phyloP scores from a whole-genome alignment of 2,329 filamentous ascomycete genomes.

The Metarhizium sp. region DNA sequence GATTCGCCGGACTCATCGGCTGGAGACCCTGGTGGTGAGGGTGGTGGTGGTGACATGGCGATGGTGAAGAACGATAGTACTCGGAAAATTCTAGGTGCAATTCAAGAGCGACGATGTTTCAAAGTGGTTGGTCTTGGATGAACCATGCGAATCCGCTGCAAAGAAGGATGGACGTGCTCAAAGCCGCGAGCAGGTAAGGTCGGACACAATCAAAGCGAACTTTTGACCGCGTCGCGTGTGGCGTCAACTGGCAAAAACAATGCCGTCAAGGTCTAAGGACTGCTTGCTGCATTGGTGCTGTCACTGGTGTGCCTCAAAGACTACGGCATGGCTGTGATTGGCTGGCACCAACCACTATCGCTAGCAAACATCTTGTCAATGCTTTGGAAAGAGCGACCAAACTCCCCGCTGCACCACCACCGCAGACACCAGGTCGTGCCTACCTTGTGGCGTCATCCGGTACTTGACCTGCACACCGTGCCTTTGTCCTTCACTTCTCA shows the following conservation, averaged over 20 bases:
- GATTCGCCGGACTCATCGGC: slow-evolving; percentile 2
- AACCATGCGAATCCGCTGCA: neutral
- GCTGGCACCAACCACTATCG: neutral
- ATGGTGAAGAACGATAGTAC: neutral
- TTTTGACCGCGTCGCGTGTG: neutral
- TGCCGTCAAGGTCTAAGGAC: neutral
- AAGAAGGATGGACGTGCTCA: neutral
- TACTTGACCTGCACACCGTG: neutral
- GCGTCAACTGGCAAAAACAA: no score
- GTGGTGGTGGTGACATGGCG: slow-evolving; percentile 11
- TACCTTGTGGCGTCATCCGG: slow-evolving; percentile 3
- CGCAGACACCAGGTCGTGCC: neutral
- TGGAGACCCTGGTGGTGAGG: slow-evolving; percentile 3
- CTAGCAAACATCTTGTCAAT: neutral
- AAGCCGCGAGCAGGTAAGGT: neutral
- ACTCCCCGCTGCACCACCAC: neutral
- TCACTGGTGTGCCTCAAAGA: neutral
- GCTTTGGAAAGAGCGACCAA: neutral
- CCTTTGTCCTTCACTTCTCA: slow-evolving; percentile 3
- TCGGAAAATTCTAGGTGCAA: neutral
- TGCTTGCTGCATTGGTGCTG: neutral
- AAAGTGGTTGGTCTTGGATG: neutral
- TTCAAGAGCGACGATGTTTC: neutral
- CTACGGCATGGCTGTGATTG: neutral
- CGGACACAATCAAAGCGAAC: no score